These are phyloP conservation scores for Fraxinus paxiana DNA, from an alignment of 305 asterid species.

Conservation along the genomic window DNA sequence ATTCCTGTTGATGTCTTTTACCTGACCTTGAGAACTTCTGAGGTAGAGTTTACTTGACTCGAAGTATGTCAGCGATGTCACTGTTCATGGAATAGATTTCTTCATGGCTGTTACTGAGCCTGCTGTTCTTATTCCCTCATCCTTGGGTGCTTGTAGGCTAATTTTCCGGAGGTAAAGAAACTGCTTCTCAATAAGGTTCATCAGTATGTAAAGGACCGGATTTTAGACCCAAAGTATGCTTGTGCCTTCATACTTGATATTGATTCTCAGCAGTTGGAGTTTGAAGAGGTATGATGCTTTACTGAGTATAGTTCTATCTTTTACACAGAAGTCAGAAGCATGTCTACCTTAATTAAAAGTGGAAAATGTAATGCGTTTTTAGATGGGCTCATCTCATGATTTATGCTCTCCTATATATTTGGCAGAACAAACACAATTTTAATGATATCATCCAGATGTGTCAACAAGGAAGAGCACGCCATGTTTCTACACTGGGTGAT, in stretches of 20 bases:
- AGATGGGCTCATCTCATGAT: neutral
- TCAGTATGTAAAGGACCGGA: constrained; percentile 85
- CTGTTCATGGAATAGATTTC: constrained; percentile 17
- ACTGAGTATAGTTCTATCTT: constrained; percentile 11
- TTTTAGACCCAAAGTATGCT: constrained; percentile 81
- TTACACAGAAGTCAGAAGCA: neutral
- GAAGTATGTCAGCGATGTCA: constrained; percentile 12
- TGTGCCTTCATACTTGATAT: constrained; percentile 81
- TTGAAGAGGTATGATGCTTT: constrained; percentile 64
- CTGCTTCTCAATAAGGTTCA: constrained; percentile 72
- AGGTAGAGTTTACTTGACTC: constrained; percentile 46
- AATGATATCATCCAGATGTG: constrained; percentile 87
- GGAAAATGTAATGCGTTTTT: neutral
- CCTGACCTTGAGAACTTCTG: constrained; percentile 71
- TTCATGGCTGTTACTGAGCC: constrained; percentile 14
- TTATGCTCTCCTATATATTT: constrained; percentile 27
- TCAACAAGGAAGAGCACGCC: constrained; percentile 79
- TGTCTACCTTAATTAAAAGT: neutral
- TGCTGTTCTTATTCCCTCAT: constrained; percentile 25
- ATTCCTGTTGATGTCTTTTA: constrained; percentile 80
- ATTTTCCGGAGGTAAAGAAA: constrained; percentile 73
- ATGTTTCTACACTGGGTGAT: constrained; percentile 60
- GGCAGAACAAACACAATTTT: constrained; percentile 75
- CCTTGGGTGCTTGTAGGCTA: constrained; percentile 44
- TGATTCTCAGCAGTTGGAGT: constrained; percentile 51